Evolutionary conservation across 192 early-diverging fungal genomes (phyloP).

Genomic region (Linderina pennispora): DNA sequence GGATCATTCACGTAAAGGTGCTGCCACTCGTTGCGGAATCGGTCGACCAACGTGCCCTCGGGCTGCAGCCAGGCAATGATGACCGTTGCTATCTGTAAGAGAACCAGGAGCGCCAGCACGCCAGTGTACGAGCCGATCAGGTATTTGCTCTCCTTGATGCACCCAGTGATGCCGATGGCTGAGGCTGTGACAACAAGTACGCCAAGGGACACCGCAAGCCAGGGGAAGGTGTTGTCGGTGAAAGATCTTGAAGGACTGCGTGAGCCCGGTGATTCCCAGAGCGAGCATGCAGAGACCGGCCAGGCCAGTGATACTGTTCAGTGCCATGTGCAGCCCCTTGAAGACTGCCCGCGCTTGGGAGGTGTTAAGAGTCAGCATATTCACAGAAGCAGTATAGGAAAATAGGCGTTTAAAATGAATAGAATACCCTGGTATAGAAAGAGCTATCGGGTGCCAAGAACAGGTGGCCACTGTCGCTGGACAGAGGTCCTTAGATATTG

Average conservation of each 20-base stretch:
- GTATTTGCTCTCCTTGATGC: slow-evolving; percentile 38
- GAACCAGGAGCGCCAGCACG: slow-evolving; percentile 21
- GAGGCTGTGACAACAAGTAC: slow-evolving; percentile 31
- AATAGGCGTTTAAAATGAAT: too few relatives aligned
- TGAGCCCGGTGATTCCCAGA: slow-evolving; percentile 12
- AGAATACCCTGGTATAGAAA: too few relatives aligned
- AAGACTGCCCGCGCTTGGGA: too few relatives aligned
- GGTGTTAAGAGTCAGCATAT: too few relatives aligned
- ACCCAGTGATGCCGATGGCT: slow-evolving; percentile 43
- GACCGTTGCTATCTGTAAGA: slow-evolving; percentile 14
- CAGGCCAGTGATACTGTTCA: slow-evolving; percentile 19
- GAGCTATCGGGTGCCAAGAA: too few relatives aligned
- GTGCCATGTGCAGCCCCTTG: slow-evolving; percentile 13
- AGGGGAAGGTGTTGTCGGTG: slow-evolving; percentile 38
- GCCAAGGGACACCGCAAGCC: slow-evolving; percentile 36
- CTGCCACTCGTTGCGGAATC: slow-evolving; percentile 45
- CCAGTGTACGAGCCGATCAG: slow-evolving; percentile 31
- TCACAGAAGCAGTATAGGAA: too few relatives aligned
- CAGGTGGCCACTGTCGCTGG: too few relatives aligned
- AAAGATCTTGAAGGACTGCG: slow-evolving; percentile 24
- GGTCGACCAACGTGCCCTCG: slow-evolving; percentile 24
- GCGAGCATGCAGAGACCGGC: slow-evolving; percentile 24
- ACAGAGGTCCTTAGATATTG: too few relatives aligned
- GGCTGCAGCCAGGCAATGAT: slow-evolving; percentile 24
- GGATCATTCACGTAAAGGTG: slow-evolving; percentile 48